These are phyloP conservation scores for Rachicladosporium sp. DNA, from an alignment of 2,329 filamentous ascomycete species.

Conservation along the genomic window DNA sequence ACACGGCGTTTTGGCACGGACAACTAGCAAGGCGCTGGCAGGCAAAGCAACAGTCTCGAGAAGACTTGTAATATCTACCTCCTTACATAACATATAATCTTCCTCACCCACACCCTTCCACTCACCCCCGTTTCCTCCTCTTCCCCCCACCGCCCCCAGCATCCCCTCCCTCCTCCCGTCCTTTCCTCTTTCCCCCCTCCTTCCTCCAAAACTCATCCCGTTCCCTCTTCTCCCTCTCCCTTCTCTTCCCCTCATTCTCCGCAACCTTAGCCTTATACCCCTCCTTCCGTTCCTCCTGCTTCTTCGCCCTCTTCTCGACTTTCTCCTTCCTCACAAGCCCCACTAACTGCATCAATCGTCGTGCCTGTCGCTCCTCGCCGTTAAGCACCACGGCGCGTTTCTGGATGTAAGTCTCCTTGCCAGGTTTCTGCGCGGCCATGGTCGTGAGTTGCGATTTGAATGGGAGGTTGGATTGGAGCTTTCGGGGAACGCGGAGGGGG, in stretches of 20 bases:
- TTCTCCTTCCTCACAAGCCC: conserved; percentile 85
- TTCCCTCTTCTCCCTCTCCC: conserved; percentile 77
- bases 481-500: conserved; percentile 60
- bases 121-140: conserved; percentile 17
- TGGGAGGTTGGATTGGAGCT: conserved; percentile 70
- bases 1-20: too few species aligned
- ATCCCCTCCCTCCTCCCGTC: conserved; percentile 40
- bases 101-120: neutral
- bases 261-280: conserved; percentile 74
- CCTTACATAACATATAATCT: neutral
- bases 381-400: conserved; percentile 83
- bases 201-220: conserved; percentile 83
- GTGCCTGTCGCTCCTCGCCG: conserved; percentile 73
- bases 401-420: conserved; percentile 77
- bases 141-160: conserved; percentile 24
- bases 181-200: conserved; percentile 71
- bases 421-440: conserved; percentile 61
- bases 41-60: too few species aligned
- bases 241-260: conserved; percentile 73
- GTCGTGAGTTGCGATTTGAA: conserved; percentile 83
- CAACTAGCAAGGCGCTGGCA: too few species aligned
- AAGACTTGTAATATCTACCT: too few species aligned
- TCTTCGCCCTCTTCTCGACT: conserved; percentile 64
- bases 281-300: conserved; percentile 77
- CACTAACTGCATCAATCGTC: conserved; percentile 85